A percentile compares a stretch with the other conserved stretches of the same genome.
Evolutionary conservation across 177 flowering plant species (phyloP).

Genomic region (Vitis hybrid): DNA sequence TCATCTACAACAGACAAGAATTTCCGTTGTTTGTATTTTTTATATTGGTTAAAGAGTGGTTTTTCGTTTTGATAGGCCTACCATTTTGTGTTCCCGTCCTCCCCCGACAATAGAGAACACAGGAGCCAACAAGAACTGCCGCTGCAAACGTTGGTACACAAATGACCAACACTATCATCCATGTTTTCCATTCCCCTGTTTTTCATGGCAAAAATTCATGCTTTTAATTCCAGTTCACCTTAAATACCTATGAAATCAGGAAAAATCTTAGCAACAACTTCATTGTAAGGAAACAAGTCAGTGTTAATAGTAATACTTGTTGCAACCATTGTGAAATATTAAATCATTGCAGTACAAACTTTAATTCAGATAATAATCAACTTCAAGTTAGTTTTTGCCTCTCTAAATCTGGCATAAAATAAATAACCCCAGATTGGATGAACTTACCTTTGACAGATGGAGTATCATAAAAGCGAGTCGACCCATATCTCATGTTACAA

Average conservation of each 20-base stretch:
- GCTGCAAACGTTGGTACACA: neutral
- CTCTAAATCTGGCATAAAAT: neutral
- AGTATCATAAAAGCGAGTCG: slow-evolving; percentile 12
- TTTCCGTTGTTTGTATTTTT: neutral
- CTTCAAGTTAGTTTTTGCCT: neutral
- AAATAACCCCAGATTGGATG: neutral
- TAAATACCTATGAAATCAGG: neutral
- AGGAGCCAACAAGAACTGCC: neutral
- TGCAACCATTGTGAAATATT: no score
- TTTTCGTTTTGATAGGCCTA: neutral
- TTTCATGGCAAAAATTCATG: neutral
- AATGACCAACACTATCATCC: slow-evolving; percentile 1
- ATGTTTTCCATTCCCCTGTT: slow-evolving; percentile 9
- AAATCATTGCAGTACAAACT: no score
- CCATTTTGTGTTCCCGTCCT: slow-evolving; percentile 3
- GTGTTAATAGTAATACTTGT: no score
- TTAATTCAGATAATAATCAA: no score
- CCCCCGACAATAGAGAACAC: neutral
- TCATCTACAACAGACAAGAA: neutral
- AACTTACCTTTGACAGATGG: slow-evolving; percentile 8
- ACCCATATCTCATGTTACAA: slow-evolving; percentile 26
- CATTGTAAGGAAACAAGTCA: no score
- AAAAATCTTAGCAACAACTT: no score
- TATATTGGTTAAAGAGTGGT: neutral
- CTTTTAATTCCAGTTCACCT: neutral